phyloP scores from a whole-genome alignment of 225 moss, liverwort and hornwort species.

The Physcomitrellopsis africana region DNA sequence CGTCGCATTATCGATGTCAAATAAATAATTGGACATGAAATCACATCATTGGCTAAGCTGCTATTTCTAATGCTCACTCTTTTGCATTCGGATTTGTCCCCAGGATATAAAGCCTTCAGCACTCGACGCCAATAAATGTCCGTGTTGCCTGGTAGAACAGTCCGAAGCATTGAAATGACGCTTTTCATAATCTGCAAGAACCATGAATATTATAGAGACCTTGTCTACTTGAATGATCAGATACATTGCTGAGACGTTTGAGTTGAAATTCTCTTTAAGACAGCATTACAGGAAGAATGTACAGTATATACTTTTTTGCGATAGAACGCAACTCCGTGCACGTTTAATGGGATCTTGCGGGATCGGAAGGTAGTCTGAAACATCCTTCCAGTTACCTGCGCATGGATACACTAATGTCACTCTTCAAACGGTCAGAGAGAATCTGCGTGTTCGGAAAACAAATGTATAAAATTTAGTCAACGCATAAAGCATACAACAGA shows the following conservation, averaged over 20 bases:
- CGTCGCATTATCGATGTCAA: background rate
- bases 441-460: background rate
- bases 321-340: constrained; percentile 95
- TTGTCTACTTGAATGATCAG: constrained; percentile 8
- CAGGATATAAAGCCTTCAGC: constrained; percentile 78
- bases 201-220: constrained; percentile 15
- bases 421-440: background rate
- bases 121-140: constrained; percentile 71
- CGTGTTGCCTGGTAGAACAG: constrained; percentile 75
- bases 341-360: constrained; percentile 93
- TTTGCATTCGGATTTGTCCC: constrained; percentile 74
- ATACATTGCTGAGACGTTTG: constrained; percentile 1
- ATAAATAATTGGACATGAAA: too few relatives aligned
- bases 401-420: constrained; percentile 18
- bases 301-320: constrained; percentile 68
- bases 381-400: constrained; percentile 80
- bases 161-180: constrained; percentile 76
- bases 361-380: constrained; percentile 85
- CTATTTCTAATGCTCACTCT: constrained; percentile 49
- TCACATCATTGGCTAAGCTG: background rate
- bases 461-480: constrained; percentile 9
- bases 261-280: constrained; percentile 12
- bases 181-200: constrained; percentile 78
- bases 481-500: constrained; percentile 8
- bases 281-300: constrained; percentile 16